Evolutionary conservation across 208 protist genomes (phyloP).

Genomic region (Trypanosoma theileri): DNA sequence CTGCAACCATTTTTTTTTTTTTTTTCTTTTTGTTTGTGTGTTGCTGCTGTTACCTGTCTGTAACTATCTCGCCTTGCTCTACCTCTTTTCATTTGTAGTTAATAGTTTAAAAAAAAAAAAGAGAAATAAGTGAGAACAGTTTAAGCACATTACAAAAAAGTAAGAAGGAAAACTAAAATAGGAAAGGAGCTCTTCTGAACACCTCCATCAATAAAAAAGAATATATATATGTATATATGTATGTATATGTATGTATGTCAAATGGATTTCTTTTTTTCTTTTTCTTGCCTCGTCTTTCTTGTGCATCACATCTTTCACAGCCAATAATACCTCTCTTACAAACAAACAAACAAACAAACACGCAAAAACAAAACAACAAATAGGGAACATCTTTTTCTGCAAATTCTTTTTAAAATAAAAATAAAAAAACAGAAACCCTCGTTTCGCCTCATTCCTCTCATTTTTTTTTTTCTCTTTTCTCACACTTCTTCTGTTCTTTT

Average conservation of each 20-base stretch:
- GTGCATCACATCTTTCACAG: too few species aligned
- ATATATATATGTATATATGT: constrained; percentile 28
- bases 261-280: neutral
- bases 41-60: neutral
- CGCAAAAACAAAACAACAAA: constrained; percentile 14
- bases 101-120: constrained; percentile 18
- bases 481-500: neutral
- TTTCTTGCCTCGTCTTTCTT: neutral
- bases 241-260: neutral
- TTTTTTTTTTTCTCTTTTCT: neutral
- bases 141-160: constrained; percentile 15
- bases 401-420: neutral
- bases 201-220: constrained; percentile 21
- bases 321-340: too few species aligned
- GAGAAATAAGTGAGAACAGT: neutral
- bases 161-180: constrained; percentile 9
- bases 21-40: constrained; percentile 1
- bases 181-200: too few species aligned
- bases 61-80: constrained; percentile 6
- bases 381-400: neutral
- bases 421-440: too few species aligned
- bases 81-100: neutral
- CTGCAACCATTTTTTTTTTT: constrained; percentile 76
- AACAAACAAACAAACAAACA: constrained; percentile 13
- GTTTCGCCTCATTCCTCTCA: neutral